Base-by-base conservation (phyloP, 768 basidiomycete species). In the Leccinum boreale region DNA sequence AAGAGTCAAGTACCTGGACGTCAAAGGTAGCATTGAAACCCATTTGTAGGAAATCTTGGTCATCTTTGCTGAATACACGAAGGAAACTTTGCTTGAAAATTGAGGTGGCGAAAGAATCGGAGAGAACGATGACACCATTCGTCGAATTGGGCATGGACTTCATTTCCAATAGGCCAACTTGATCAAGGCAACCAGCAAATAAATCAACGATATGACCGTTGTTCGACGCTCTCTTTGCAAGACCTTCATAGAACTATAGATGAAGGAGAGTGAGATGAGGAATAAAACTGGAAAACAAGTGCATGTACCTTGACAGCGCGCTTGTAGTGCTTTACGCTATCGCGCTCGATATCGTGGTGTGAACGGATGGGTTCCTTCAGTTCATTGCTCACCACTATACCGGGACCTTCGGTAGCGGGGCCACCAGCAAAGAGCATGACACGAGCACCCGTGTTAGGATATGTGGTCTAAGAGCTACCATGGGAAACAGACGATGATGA, bases 81-180 rank as follows among this genome's bases (percentile, higher is more conserved):
- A 97, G 81, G 86, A 97, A 98, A 66, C 89, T 92, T 73, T 98
- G 96, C 78, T 98, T 98, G 85, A 98, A 98, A 70, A 98, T 97
- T 24, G 94, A 94, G 10, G 96, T 98, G 11, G 91, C 87, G 72
- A 98, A 99, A 0, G 94, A 95, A 69, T 99, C 97, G 39, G 96
- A 94, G 35, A 98, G 81, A 24, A 98, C 91, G 63, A 98, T 95
- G 62, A 89, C 89, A 58, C 97, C 97, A 68, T 98, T 98, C 48
- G 97, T 99, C 19, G 89, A 94, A 73, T 96, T 98, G 46, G 94
- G 84, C 56, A 98, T 76, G 0, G 90, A 89, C 71, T 94, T 97
- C 97, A 99, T 99, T 77, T 99, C 97, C 55, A 95, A 78, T 47
- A 98, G 79, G 59, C 97, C 97, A 67, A 99, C 92, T 77, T 99